These are phyloP conservation scores for Cutaneotrichosporon sp. DNA, from an alignment of 1,284 basidiomycete genomes.

Conservation along the genomic window DNA sequence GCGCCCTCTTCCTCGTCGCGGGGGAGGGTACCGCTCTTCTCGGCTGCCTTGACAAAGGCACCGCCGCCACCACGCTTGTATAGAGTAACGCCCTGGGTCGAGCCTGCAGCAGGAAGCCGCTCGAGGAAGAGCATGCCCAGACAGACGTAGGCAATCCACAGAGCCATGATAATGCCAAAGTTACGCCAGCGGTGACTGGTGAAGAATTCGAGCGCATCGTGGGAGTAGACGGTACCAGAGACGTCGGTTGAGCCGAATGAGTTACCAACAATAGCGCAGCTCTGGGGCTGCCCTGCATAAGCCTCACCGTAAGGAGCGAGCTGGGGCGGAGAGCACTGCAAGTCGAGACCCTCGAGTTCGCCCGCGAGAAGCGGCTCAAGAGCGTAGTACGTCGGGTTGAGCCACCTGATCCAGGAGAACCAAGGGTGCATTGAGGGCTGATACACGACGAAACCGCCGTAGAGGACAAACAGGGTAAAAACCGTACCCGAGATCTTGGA, in stretches of 20 bases:
- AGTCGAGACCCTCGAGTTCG: slow-evolving; percentile 48
- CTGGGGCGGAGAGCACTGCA: slow-evolving; percentile 43
- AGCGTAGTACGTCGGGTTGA: slow-evolving; percentile 38
- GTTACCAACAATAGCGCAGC: slow-evolving; percentile 48
- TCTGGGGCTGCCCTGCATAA: slow-evolving; percentile 29
- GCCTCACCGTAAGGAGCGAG: slow-evolving; percentile 47
- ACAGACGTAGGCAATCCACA: slow-evolving; percentile 32
- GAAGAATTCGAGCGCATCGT: slow-evolving; percentile 44
- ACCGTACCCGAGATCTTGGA: slow-evolving; percentile 40
- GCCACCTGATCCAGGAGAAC: slow-evolving; percentile 22
- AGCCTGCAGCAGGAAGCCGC: slow-evolving; percentile 34
- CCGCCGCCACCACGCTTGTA: slow-evolving; percentile 31
- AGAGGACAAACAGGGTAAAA: slow-evolving; percentile 32
- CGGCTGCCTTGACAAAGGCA: slow-evolving; percentile 16
- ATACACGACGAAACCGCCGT: slow-evolving; percentile 43
- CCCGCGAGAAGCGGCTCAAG: slow-evolving; percentile 41
- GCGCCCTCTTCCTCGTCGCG: slow-evolving; percentile 25
- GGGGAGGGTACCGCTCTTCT: slow-evolving; percentile 21
- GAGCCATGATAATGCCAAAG: slow-evolving; percentile 49
- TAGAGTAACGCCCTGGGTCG: slow-evolving; percentile 33
- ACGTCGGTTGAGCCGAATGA: slow-evolving; percentile 5
- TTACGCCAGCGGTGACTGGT: slow-evolving; percentile 50
- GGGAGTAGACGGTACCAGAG: slow-evolving; percentile 39
- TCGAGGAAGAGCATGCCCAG: slow-evolving; percentile 21
- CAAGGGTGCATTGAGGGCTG: slow-evolving; percentile 37